Evolutionary conservation across 805 yeast species (phyloP), one percentile per base, ranked within the genome.

Genomic region (Limtongozyma cylindracea): DNA sequence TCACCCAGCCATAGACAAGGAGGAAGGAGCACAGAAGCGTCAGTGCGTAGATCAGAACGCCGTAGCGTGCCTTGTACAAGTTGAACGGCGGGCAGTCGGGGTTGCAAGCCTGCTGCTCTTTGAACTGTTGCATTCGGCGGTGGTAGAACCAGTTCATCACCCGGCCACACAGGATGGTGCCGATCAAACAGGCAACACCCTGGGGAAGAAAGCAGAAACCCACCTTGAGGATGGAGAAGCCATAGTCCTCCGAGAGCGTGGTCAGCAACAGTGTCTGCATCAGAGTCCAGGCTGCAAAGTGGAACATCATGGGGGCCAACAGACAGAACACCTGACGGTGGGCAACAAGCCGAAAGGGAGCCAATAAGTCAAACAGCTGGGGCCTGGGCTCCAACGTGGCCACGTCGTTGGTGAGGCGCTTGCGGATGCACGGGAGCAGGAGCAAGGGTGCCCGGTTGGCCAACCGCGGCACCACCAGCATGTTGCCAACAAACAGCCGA

Each of bases 151-250:
- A 39, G 32, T 73, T 68, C 31, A 73, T 35, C 4, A 61, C 19
- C 29, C 50, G 46, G 1, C 92, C 92, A 3, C 65, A 42, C 0
- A 37, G 17, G 0, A 76, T 28, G 0, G 82, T 60, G 12, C 84
- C 77, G 1, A 51, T 18, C 10, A 73, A 38, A 4, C 76, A 61
- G 8, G 70, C 71, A 0, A 61, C 31, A 10, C 93, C 93, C 11
- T 70, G 64, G 3, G 91, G 72, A 19, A 78, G 47, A 33, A 65
- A 78, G 24, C 77, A 62, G 10, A 64, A 41, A 3, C 92, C 92
- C 18, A 74, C 61, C 20, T 61, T 51, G 20, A 61, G 43, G 1
- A 66, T 56, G 2, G 54, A 30, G 27, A 63, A 57, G 20, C 21
- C 16, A 17, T 14, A 25, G 3, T 13, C 19, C 1, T 12, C 5